These are phyloP conservation scores for Collybia mongolica DNA, from an alignment of 768 basidiomycete genomes.

Conservation along the genomic window DNA sequence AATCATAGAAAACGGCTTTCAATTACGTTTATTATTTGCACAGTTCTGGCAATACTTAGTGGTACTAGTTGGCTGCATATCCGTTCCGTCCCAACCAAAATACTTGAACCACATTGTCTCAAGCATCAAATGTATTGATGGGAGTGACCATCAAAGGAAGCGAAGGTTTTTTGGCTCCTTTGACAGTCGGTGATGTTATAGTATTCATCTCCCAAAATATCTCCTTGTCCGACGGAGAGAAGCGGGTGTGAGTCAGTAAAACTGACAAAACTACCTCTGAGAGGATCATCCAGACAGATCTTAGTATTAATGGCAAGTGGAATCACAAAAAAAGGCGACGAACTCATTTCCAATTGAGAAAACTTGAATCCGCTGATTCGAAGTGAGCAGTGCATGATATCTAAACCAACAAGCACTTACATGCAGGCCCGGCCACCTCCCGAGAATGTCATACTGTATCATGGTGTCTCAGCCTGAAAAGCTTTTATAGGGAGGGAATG, in stretches of 20 bases:
- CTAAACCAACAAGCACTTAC: conserved; percentile 14
- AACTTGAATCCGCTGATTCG: conserved; percentile 39
- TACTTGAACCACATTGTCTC: no score
- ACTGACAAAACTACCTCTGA: conserved; percentile 28
- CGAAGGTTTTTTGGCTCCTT: conserved; percentile 9
- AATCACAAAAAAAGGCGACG: conserved; percentile 8
- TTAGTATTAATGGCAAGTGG: not conserved
- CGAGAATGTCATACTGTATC: conserved; percentile 32
- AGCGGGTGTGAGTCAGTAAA: conserved; percentile 24
- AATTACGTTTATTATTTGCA: no score
- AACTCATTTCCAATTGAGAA: conserved; percentile 43
- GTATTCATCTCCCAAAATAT: conserved; percentile 28
- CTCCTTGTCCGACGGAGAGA: conserved; percentile 23
- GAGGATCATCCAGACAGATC: not conserved
- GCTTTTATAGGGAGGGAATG: not conserved
- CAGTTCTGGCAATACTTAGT: no score
- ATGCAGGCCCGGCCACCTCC: conserved; percentile 33
- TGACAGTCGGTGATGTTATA: conserved; percentile 21
- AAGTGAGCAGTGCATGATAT: not conserved
- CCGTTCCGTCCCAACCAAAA: no score
- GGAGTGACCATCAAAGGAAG: conserved; percentile 7
- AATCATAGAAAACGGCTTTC: no score
- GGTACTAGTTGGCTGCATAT: no score
- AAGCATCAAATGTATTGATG: no score
- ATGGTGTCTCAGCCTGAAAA: not conserved